Evolutionary conservation across 805 yeast species (phyloP), one percentile per base, ranked within the genome.

Genomic region (Torulaspora delbrueckii): DNA sequence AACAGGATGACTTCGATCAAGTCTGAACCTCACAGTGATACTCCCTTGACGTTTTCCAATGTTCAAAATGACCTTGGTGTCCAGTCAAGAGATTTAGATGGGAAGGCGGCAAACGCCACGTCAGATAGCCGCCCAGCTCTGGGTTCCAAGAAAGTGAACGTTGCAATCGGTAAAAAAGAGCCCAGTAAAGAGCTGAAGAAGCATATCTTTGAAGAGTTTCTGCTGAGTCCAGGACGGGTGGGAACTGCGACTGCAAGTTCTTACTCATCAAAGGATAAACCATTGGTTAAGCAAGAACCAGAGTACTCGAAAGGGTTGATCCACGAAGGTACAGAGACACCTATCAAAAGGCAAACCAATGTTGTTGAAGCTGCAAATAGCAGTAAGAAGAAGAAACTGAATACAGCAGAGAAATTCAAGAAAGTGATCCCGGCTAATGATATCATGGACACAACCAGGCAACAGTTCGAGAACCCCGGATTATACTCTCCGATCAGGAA

Each of bases 111-210:
- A 3, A 39, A 24, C 19, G 34, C 24, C 13, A n/a, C 24, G 8
- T 12, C 43, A 10, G 42, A 40, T 46, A 48, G 51, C 54, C 59
- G 62, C 56, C 57, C 52, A 53, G 55, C 59, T 26, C 35, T 54
- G 22, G 43, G 46, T 13, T 46, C 48, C 14, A 55, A 53, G 28
- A 43, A 54, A 19, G 30, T 48, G 8, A 54, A 55, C 23, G 42
- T 47, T 25, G 14, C 24, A 13, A 48, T 38, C 10, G 18, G 36
- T 2, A 19, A 27, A 9, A 48, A 46, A 31, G 43, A 39, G 13
- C 24, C 37, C 10, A 49, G 40, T 3, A 41, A 33, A 8, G 48
- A 44, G n/a, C 23, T 40, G 5, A 43, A 44, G 18, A 45, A 40
- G 22, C 51, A 43, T 6, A 44, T 48, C 16, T 46, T 48, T 22